phyloP scores from a whole-genome alignment of 1,139 yeast genomes.

The Zygosaccharomyces sapae region DNA sequence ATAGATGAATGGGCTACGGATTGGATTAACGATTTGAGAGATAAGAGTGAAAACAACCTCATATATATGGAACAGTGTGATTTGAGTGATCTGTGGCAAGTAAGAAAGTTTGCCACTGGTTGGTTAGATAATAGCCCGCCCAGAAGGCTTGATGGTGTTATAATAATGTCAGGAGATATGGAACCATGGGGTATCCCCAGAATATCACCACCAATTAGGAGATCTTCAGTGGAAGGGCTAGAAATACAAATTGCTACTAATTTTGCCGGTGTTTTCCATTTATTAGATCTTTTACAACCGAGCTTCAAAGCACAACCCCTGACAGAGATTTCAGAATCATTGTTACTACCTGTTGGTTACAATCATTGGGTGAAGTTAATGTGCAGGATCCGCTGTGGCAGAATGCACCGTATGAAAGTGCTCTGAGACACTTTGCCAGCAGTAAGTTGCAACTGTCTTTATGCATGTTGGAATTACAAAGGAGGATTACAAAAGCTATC shows the following conservation, averaged over 20 bases:
- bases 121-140: slow-evolving; percentile 94
- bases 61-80: slow-evolving; percentile 89
- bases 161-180: slow-evolving; percentile 83
- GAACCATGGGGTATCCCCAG: slow-evolving; percentile 50
- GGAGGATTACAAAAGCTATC: slow-evolving; percentile 44
- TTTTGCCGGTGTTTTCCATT: slow-evolving; percentile 74
- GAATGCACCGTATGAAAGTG: slow-evolving; percentile 53
- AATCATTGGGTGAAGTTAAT: slow-evolving; percentile 66
- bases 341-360: slow-evolving; percentile 70
- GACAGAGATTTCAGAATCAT: slow-evolving; percentile 88
- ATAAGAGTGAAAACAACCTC: slow-evolving; percentile 61
- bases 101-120: slow-evolving; percentile 87
- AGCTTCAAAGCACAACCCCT: slow-evolving; percentile 85
- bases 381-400: slow-evolving; percentile 65
- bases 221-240: slow-evolving; percentile 71
- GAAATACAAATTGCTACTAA: slow-evolving; percentile 82
- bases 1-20: slow-evolving; percentile 77
- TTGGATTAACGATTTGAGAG: slow-evolving; percentile 72
- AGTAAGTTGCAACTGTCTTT: slow-evolving; percentile 73
- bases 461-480: slow-evolving; percentile 73
- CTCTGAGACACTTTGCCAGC: slow-evolving; percentile 77
- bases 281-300: slow-evolving; percentile 74
- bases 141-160: slow-evolving; percentile 79
- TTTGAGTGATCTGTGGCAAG: slow-evolving; percentile 63
- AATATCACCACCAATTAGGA: slow-evolving; percentile 40